Evolutionary conservation across 176 grass and related monocot species (phyloP), one percentile per base, ranked within the genome.

Genomic region (Lolium multiflorum): DNA sequence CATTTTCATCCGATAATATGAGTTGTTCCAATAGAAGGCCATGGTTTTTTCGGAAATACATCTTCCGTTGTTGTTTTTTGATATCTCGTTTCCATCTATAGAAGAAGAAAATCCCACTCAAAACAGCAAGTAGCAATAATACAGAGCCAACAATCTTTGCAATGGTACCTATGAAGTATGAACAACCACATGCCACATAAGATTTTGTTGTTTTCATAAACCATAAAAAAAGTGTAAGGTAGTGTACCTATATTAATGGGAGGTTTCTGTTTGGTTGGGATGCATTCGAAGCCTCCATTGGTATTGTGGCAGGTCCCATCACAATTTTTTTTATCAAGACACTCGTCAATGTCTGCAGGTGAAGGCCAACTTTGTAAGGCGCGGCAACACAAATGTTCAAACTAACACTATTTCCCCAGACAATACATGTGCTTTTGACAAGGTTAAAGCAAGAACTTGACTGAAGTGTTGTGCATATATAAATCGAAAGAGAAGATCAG

Each of bases 291-390:
- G 21, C 11, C 3, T 64, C 61, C 61, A 1, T 13, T 14, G 61
- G 22, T 64, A 64, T 64, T 64, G 61, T 64, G 21, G 61, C 61
- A 64, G 4, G 61, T 64, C 61, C 61, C 61, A 64, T 64, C 24
- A 64, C 61, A 64, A 14, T 25, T 64, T 26, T 4, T 12, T 64
- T 28, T 13, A 64, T 64, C 24, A 64, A 5, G 4, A 26, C 61
- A 64, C 61, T 64, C 61, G 24, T 64, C 6, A 28, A 64, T 1
- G 6, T 64, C 61, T 64, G 61, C 10, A 64, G 11, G 60, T 25
- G 22, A 26, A 63, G 22, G 1, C 1, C 22, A 64, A 26, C 11
- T 64, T 26, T 25, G 61, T 64, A 64, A 64, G 24, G 11, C 4
- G 3, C 11, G 4, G 5, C 22, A 28, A 62, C 9, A 24, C 9